A percentile compares a stretch with the other conserved stretches of the same genome.
phyloP scores from a whole-genome alignment of 2,329 filamentous ascomycete genomes.

The Cercospora berteroae region DNA sequence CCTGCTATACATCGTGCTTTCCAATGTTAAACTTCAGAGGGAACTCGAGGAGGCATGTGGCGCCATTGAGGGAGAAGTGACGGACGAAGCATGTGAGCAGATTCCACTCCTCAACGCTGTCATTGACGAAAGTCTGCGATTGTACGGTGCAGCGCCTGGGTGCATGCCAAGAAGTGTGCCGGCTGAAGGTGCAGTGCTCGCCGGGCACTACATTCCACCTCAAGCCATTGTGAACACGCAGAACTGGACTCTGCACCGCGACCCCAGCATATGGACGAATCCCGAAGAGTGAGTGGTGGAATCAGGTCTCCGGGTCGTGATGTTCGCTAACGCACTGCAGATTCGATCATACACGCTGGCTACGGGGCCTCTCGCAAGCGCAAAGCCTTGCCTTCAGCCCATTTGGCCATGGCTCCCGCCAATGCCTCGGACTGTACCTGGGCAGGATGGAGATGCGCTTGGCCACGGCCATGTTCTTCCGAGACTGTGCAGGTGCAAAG shows the following conservation, averaged over 20 bases:
- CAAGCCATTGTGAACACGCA: slow-evolving; percentile 27
- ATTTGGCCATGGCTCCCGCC: slow-evolving; percentile 26
- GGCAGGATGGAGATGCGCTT: slow-evolving; percentile 33
- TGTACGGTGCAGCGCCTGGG: not conserved
- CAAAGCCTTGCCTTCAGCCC: slow-evolving; percentile 22
- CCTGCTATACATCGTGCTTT: too few relatives aligned
- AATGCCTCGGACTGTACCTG: slow-evolving; percentile 33
- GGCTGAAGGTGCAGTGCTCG: not conserved
- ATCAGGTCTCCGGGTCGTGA: not conserved
- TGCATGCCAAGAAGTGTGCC: not conserved
- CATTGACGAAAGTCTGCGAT: not conserved
- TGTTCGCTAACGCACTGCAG: not conserved
- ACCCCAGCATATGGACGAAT: slow-evolving; percentile 25
- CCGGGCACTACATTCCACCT: not conserved
- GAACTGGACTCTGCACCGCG: slow-evolving; percentile 30
- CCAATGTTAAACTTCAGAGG: not conserved
- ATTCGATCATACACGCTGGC: not conserved
- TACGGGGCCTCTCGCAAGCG: not conserved
- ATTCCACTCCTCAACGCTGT: not conserved
- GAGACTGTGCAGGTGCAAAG: slow-evolving; percentile 15
- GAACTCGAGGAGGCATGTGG: not conserved
- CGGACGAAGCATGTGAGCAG: not conserved
- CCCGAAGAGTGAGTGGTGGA: slow-evolving; percentile 24
- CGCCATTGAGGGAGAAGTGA: not conserved
- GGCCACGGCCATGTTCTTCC: slow-evolving; percentile 22